A percentile compares a stretch with the other conserved stretches of the same genome.
Conservation (phyloP, 2,329 filamentous ascomycete genomes). For the Tolypocladium cylindrosporum region DNA sequence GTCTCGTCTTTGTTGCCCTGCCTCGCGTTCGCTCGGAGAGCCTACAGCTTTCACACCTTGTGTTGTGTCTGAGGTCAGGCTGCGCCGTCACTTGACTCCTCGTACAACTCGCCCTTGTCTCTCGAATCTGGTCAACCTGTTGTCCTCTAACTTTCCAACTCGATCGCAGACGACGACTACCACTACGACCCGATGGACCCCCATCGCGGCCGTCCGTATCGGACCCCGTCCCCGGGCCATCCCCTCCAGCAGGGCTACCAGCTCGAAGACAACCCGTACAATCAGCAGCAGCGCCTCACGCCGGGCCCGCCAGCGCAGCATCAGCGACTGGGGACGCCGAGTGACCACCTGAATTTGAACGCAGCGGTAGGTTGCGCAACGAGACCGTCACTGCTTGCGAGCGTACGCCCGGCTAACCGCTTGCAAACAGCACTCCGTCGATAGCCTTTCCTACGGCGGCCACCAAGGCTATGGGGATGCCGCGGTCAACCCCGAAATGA, state of each 20-base stretch:
- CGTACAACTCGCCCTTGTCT: neutral
- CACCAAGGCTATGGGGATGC: conserved; percentile 53
- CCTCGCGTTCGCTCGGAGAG: neutral
- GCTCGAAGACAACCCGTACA: conserved; percentile 68
- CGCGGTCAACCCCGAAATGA: conserved; percentile 73
- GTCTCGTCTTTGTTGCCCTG: neutral
- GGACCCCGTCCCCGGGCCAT: conserved; percentile 68
- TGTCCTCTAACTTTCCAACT: conserved; percentile 11
- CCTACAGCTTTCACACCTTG: neutral
- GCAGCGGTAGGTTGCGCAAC: conserved; percentile 56
- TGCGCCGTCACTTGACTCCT: neutral
- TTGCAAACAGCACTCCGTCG: conserved; percentile 37
- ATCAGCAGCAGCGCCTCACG: conserved; percentile 34
- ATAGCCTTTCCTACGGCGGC: conserved; percentile 36
- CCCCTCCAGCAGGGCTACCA: conserved; percentile 69
- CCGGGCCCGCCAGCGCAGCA: conserved; percentile 13
- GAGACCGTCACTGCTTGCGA: neutral
- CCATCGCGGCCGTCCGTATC: conserved; percentile 33
- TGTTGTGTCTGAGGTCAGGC: neutral
- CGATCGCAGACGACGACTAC: conserved; percentile 43
- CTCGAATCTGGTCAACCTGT: neutral
- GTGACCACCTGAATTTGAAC: conserved; percentile 72
- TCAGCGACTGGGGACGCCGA: conserved; percentile 44
- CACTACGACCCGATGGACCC: conserved; percentile 51
- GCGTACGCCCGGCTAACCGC: neutral